A percentile compares a stretch with the other conserved stretches of the same genome.
phyloP scores from a whole-genome alignment of 495 filamentous ascomycete species.

The Talaromyces liani region DNA sequence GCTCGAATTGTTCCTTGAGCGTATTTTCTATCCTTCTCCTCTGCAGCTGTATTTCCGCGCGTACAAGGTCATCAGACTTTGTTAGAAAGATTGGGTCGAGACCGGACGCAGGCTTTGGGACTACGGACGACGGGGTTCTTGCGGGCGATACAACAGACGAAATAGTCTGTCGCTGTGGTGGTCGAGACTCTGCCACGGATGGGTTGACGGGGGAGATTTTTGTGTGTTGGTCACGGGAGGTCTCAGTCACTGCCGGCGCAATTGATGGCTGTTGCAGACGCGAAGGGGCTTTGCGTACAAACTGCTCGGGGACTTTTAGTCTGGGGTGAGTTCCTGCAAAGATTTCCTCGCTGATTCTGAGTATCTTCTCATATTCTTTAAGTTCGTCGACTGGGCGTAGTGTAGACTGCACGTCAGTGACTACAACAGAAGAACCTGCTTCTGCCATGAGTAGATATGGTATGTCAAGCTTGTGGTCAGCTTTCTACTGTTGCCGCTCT shows the following conservation, averaged over 20 bases:
- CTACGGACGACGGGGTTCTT: constrained; percentile 27
- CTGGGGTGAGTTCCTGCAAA: constrained; percentile 66
- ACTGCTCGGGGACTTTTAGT: constrained; percentile 58
- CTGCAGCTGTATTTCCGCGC: constrained; percentile 74
- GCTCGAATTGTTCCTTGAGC: constrained; percentile 67
- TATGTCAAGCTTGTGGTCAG: background rate
- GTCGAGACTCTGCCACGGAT: constrained; percentile 17
- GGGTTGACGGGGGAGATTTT: background rate
- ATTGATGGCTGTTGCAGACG: constrained; percentile 17
- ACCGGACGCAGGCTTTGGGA: constrained; percentile 33
- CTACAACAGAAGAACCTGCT: background rate
- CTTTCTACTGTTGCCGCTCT: constrained; percentile 5
- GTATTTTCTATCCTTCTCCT: constrained; percentile 71
- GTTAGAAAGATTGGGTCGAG: constrained; percentile 75
- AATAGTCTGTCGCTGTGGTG: constrained; percentile 22
- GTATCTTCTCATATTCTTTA: constrained; percentile 64
- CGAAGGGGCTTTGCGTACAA: constrained; percentile 42
- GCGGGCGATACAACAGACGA: constrained; percentile 21
- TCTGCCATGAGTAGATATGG: constrained; percentile 24
- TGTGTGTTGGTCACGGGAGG: constrained; percentile 12
- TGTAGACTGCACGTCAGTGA: background rate
- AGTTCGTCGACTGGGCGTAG: constrained; percentile 23
- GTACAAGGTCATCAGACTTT: constrained; percentile 77
- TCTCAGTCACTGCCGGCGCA: constrained; percentile 16
- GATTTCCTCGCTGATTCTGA: constrained; percentile 68